phyloP scores from a whole-genome alignment of 2,329 filamentous ascomycete genomes.

The Stagonosporopsis chrysanthemi region DNA sequence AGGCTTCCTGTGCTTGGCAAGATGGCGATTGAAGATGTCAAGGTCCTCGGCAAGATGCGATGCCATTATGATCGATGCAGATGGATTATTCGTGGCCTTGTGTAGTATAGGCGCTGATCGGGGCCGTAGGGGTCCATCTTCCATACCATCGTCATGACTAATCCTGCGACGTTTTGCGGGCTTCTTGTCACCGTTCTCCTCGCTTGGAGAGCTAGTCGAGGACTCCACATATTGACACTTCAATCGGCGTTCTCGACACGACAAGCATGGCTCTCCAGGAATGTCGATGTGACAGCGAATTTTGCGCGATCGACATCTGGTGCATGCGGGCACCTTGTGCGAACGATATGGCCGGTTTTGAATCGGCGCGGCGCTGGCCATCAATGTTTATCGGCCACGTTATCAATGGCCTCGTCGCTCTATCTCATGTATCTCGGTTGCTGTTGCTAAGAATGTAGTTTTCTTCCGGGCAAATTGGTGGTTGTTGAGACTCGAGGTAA shows the following conservation, averaged over 20 bases:
- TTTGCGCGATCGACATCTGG: slow-evolving; percentile 51
- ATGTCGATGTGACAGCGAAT: slow-evolving; percentile 53
- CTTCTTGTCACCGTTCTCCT: slow-evolving; percentile 32
- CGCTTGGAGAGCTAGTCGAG: slow-evolving; percentile 32
- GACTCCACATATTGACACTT: slow-evolving; percentile 49
- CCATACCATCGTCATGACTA: slow-evolving; percentile 31
- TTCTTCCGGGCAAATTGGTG: slow-evolving; percentile 2
- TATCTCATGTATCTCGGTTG: slow-evolving; percentile 2
- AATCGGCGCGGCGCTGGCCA: slow-evolving; percentile 43
- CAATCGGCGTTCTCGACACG: slow-evolving; percentile 49
- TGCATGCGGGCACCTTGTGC: slow-evolving; percentile 54
- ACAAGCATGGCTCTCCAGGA: slow-evolving; percentile 49
- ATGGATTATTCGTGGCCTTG: slow-evolving; percentile 41
- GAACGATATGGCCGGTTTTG: slow-evolving; percentile 53
- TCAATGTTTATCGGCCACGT: slow-evolving; percentile 22
- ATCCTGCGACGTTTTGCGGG: slow-evolving; percentile 39
- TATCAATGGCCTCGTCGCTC: slow-evolving; percentile 1
- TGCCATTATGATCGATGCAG: slow-evolving; percentile 50
- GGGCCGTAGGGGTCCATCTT: slow-evolving; percentile 30
- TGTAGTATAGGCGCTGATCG: slow-evolving; percentile 40
- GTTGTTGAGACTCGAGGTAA: slow-evolving; percentile 15
- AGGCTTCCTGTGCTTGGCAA: slow-evolving; percentile 42
- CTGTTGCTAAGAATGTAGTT: slow-evolving; percentile 1
- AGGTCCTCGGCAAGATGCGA: slow-evolving; percentile 53
- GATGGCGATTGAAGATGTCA: slow-evolving; percentile 51